Evolutionary conservation across 148 eudicot genomes (phyloP).

Genomic region (Dysphania ambrosioides): DNA sequence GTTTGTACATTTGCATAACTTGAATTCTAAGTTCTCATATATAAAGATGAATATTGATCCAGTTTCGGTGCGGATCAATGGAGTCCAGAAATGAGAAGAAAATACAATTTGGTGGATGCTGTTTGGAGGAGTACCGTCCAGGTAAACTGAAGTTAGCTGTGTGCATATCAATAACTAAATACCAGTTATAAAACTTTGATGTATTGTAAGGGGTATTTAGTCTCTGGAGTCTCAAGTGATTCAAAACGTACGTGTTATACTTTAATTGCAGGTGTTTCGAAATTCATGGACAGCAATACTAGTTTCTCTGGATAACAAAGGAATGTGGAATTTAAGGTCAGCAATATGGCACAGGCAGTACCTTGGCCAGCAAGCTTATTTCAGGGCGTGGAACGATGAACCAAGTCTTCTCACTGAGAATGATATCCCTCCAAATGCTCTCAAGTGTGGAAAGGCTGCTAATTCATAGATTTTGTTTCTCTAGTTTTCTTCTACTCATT

Average conservation of each 20-base stretch:
- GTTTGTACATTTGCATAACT: background rate
- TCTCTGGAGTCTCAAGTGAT: no score
- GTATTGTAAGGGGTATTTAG: no score
- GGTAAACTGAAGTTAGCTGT: constrained; percentile 34
- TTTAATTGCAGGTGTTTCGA: constrained; percentile 79
- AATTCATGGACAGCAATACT: constrained; percentile 67
- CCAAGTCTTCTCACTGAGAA: constrained; percentile 48
- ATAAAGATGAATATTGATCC: constrained; percentile 12
- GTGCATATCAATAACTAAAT: no score
- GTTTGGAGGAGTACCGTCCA: constrained; percentile 58
- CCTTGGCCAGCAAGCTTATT: constrained; percentile 64
- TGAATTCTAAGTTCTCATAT: background rate
- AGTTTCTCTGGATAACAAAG: constrained; percentile 76
- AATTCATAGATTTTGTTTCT: no score
- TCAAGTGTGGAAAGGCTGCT: constrained; percentile 69
- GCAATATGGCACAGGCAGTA: constrained; percentile 76
- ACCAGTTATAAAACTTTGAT: no score
- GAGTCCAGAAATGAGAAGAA: constrained; percentile 47
- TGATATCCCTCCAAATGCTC: constrained; percentile 59
- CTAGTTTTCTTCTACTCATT: no score
- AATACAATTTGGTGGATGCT: constrained; percentile 65
- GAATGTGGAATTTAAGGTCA: constrained; percentile 90
- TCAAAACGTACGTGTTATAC: no score
- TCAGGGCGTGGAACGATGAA: constrained; percentile 63
- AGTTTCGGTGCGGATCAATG: constrained; percentile 66